Evolutionary conservation across 805 yeast species (phyloP).

Genomic region (Sugiyamaella qingdaonensis): DNA sequence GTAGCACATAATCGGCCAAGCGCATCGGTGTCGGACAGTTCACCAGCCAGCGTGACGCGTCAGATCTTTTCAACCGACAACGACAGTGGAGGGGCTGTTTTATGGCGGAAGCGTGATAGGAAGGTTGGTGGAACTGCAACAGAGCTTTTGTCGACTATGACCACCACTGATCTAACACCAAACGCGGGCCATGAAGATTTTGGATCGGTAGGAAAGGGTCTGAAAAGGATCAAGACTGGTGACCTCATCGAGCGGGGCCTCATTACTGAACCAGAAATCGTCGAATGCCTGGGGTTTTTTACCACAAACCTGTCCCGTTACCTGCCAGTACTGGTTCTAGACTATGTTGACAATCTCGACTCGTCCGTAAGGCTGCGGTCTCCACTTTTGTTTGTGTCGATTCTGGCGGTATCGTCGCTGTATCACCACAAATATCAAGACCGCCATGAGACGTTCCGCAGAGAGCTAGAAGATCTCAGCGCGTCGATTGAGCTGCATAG

Average conservation of each 20-base stretch:
- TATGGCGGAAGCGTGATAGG: conserved; percentile 1
- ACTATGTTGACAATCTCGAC: conserved; percentile 17
- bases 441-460: conserved; percentile 14
- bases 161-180: neutral
- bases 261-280: conserved; percentile 5
- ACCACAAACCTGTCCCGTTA: conserved; percentile 17
- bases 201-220: neutral
- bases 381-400: conserved; percentile 18
- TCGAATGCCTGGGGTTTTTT: conserved; percentile 18
- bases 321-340: conserved; percentile 21
- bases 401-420: conserved; percentile 19
- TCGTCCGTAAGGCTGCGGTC: conserved; percentile 12
- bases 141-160: conserved; percentile 2
- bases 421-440: conserved; percentile 16
- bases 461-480: conserved; percentile 12
- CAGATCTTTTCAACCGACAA: neutral
- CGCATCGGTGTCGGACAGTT: neutral
- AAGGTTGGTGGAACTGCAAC: conserved; percentile 4
- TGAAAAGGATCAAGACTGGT: neutral
- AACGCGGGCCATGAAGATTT: neutral
- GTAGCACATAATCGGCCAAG: neutral
- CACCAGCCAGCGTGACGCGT: neutral
- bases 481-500: conserved; percentile 3
- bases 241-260: conserved; percentile 1
- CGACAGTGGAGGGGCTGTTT: neutral